phyloP scores from a whole-genome alignment of 2,329 filamentous ascomycete genomes.

The Microdochium paspali region DNA sequence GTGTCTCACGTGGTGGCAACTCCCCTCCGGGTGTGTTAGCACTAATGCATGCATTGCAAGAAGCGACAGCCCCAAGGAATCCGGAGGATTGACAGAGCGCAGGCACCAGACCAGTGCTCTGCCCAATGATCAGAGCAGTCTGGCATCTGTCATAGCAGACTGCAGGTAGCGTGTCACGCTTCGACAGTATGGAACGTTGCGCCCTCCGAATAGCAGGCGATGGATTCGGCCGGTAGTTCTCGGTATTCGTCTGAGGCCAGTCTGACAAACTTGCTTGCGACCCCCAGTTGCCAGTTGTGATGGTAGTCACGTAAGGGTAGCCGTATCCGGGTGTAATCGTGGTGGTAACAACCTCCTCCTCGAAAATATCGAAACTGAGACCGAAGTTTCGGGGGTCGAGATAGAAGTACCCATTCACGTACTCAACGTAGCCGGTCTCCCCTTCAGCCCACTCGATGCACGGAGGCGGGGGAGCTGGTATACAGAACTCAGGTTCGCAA shows the following conservation, averaged over 20 bases:
- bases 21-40: constrained; percentile 14
- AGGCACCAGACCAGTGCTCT: constrained; percentile 34
- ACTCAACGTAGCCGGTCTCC: constrained; percentile 40
- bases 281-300: constrained; percentile 45
- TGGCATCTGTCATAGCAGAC: constrained; percentile 46
- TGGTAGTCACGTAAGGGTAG: constrained; percentile 22
- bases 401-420: constrained; percentile 51
- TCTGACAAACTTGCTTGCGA: constrained; percentile 39
- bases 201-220: constrained; percentile 5
- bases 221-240: constrained; percentile 8
- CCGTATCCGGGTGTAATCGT: constrained; percentile 21
- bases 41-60: constrained; percentile 34
- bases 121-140: constrained; percentile 33
- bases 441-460: constrained; percentile 31
- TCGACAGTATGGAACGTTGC: constrained; percentile 20
- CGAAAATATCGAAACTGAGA: constrained; percentile 53
- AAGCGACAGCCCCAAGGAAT: constrained; percentile 25
- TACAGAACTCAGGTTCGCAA: constrained; percentile 35
- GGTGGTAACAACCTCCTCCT: constrained; percentile 27
- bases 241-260: constrained; percentile 19
- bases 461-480: constrained; percentile 26
- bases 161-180: constrained; percentile 33
- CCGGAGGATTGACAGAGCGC: constrained; percentile 34
- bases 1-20: constrained; percentile 12
- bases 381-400: constrained; percentile 55